Evolutionary conservation across 2,329 filamentous ascomycete genomes (phyloP).

Genomic region (Leptographium radiaticola): DNA sequence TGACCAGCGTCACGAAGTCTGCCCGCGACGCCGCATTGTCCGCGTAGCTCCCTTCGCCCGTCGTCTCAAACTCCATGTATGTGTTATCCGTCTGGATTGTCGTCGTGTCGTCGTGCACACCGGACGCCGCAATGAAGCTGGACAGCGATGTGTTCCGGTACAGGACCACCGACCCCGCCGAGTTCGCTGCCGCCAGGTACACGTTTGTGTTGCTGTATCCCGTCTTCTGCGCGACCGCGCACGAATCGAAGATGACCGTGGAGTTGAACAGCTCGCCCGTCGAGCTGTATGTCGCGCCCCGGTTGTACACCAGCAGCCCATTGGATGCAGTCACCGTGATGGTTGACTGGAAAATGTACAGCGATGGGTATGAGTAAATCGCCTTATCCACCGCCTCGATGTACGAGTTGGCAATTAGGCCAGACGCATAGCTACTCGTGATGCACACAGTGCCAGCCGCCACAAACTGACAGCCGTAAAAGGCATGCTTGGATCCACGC

Average conservation of each 20-base stretch:
- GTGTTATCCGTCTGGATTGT: conserved; percentile 20
- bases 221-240: conserved; percentile 20
- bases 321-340: conserved; percentile 24
- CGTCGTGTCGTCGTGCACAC: conserved; percentile 17
- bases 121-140: conserved; percentile 22
- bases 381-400: conserved; percentile 29
- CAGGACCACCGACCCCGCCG: conserved; percentile 24
- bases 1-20: conserved; percentile 21
- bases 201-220: conserved; percentile 24
- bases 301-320: conserved; percentile 24
- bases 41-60: conserved; percentile 25
- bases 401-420: conserved; percentile 29
- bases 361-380: conserved; percentile 24
- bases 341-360: conserved; percentile 29
- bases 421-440: conserved; percentile 18
- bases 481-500: conserved; percentile 25
- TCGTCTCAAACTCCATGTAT: conserved; percentile 29
- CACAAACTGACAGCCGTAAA: conserved; percentile 30
- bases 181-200: conserved; percentile 28
- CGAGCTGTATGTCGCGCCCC: conserved; percentile 17
- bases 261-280: conserved; percentile 21
- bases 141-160: conserved; percentile 26
- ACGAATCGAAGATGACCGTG: conserved; percentile 26
- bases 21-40: conserved; percentile 21
- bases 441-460: conserved; percentile 20